Percentiles rank a stretch among this genome's conserved stretches.
phyloP scores from a whole-genome alignment of 75 land plant genomes.

The Picea sitchensis region DNA sequence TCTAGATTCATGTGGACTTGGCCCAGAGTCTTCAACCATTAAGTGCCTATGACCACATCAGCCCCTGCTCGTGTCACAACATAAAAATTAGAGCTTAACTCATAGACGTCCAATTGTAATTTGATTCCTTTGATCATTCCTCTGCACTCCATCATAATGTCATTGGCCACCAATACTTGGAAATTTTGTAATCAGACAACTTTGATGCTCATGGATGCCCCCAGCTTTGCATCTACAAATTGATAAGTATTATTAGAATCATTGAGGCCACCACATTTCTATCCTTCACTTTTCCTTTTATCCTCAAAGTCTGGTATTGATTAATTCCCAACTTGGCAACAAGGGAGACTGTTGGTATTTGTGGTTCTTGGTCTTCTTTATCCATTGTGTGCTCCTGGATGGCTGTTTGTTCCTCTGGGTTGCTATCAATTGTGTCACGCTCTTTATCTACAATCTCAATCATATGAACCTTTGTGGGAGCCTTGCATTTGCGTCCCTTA shows the following conservation, averaged over 20 bases:
- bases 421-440: background rate
- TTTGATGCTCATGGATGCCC: background rate
- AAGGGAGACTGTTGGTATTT: too few species aligned
- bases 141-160: background rate
- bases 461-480: background rate
- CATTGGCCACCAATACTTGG: background rate
- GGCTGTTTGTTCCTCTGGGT: too few species aligned
- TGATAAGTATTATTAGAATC: background rate
- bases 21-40: background rate
- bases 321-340: background rate
- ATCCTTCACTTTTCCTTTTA: background rate
- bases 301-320: background rate
- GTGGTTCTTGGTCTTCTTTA: too few species aligned
- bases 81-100: background rate
- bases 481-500: background rate
- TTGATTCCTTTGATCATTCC: background rate
- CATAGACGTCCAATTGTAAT: background rate
- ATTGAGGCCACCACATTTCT: background rate
- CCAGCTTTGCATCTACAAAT: background rate
- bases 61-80: background rate
- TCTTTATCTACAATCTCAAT: background rate
- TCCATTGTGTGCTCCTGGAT: too few species aligned
- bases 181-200: background rate
- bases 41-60: background rate
- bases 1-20: background rate